Evolutionary conservation across 352 stramenopile genomes (phyloP), one percentile per base, ranked within the genome.

Genomic region (Phytopythium vexans): DNA sequence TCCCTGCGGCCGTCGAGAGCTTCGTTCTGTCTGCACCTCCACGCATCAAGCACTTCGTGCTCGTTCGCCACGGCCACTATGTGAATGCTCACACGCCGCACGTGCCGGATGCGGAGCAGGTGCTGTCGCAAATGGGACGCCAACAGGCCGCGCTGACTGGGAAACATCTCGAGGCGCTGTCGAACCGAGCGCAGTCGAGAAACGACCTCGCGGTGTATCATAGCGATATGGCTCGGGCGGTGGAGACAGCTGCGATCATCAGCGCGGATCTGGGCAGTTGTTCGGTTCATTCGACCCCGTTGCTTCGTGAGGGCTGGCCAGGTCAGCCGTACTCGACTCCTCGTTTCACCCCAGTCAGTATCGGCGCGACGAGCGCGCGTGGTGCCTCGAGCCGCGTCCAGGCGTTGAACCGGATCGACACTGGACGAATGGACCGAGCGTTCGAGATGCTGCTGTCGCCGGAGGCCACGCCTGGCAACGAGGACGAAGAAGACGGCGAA

Each of bases 11-110:
- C 16, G 46, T 74, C 34, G 70, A 63, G 37, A 69, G 64, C 10
- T 77, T 89, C 5, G 54, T 88, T 41, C 86, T 76, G 52, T 60
- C 77, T 1, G 68, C 72, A 16, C 71, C 71, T 27, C 75, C 82
- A 15, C 74, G 77, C 47, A 87, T 72, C 34, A 84, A 83, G 15
- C 80, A 93, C 58, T 71, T 94, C 33, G 77, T 94, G 36, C 52
- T 94, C 16, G 62, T 92, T 8, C 83, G 83, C 33, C 83, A 94
- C 48, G 83, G 83, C 9, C 83, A 94, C 48, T 94, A 94, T 56
- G 73, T 92, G 16, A 91, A 92, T 56, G 83, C 83, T 1, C 75
- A 92, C 46, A 62, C 71, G 34, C 81, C 72, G 34, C 61, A 82
- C 34, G 71, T 74, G 2, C 69, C 62, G 1, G 83, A 92, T 33